Evolutionary conservation across 2,329 filamentous ascomycete species (phyloP).

Genomic region (Botryotinia narcissicola): DNA sequence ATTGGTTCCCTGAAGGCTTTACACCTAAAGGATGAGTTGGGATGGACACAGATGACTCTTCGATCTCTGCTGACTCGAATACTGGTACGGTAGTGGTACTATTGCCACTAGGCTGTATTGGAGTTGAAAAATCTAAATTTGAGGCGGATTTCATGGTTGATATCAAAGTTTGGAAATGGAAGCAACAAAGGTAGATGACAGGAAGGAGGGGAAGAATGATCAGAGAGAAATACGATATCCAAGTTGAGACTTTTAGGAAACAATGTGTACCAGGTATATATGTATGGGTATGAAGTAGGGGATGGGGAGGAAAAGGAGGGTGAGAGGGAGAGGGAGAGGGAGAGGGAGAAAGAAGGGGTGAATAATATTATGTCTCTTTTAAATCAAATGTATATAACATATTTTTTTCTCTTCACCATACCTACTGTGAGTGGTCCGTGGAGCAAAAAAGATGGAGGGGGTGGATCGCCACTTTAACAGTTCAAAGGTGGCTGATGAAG

Average conservation of each 20-base stretch:
- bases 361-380: neutral
- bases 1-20: constrained; percentile 83
- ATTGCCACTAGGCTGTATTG: constrained; percentile 10
- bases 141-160: constrained; percentile 5
- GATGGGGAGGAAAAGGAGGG: neutral
- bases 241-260: no score
- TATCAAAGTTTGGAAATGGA: neutral
- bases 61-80: constrained; percentile 39
- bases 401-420: neutral
- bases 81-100: neutral
- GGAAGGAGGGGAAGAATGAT: neutral
- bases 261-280: neutral
- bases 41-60: constrained; percentile 52
- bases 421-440: neutral
- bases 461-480: constrained; percentile 7
- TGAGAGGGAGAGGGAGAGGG: neutral
- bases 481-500: neutral
- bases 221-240: neutral
- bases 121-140: neutral
- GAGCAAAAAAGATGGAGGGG: neutral
- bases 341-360: neutral
- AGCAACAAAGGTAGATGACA: no score
- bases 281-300: neutral
- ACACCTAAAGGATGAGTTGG: constrained; percentile 78
- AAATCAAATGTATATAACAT: neutral